phyloP scores from a whole-genome alignment of 2,329 filamentous ascomycete species.

The Monilinia fructicola region DNA sequence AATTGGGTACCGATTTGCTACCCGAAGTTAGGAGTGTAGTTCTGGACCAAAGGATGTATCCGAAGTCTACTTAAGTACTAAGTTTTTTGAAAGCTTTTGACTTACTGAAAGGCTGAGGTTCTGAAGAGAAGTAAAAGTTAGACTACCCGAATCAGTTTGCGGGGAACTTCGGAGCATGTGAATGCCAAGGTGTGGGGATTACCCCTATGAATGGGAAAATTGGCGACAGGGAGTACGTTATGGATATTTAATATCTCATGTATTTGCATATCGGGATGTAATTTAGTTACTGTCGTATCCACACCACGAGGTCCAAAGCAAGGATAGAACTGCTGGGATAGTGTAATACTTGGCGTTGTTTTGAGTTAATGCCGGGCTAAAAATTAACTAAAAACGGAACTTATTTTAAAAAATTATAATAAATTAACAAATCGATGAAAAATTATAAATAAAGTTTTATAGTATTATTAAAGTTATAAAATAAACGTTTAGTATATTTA shows the following conservation, averaged over 20 bases:
- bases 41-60: neutral
- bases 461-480: too few species aligned
- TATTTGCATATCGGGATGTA: slow-evolving; percentile 12
- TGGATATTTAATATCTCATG: neutral
- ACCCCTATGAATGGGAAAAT: slow-evolving; percentile 10
- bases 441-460: too few species aligned
- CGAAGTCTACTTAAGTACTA: neutral
- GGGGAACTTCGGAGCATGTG: slow-evolving; percentile 25
- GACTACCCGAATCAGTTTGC: slow-evolving; percentile 18
- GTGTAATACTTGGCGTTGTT: too few species aligned
- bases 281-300: neutral
- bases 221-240: slow-evolving; percentile 2
- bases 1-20: slow-evolving; percentile 10
- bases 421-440: too few species aligned
- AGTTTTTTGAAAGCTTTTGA: neutral
- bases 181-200: slow-evolving; percentile 20
- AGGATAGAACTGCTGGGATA: neutral
- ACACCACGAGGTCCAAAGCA: neutral
- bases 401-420: too few species aligned
- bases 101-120: neutral
- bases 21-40: neutral
- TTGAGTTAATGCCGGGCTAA: too few species aligned
- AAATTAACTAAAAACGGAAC: too few species aligned
- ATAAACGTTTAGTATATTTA: too few species aligned
- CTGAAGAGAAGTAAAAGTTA: neutral